Base-by-base conservation (phyloP, 2,329 filamentous ascomycete species). In the Colletotrichum eleusines region DNA sequence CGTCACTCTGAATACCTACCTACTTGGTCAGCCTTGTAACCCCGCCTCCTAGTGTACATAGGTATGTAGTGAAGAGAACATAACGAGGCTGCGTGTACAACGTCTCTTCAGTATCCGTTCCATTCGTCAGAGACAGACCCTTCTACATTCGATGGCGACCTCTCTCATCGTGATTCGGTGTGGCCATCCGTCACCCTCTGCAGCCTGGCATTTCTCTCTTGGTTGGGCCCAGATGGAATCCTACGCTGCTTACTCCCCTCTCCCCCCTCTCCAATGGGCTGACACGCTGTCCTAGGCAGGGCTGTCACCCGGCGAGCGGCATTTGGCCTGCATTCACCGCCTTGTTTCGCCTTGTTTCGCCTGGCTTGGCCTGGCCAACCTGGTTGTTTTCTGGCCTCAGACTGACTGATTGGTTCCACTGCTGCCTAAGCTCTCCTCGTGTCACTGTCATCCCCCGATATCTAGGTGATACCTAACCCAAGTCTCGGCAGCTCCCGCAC, bases 401-500 rank as follows among this genome's bases (percentile, higher is more conserved):
- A 42, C n/a, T n/a, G 12, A 62, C 33, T 51, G 48, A 46, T 48
- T 68, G 50, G 51, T 53, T 6, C 26, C 20, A 14, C 48, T 20
- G 33, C 26, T 42, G 60, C 48, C 48, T 40, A 28, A 40, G 31
- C 28, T 42, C 33, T 42, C 20, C 59, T n/a, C n/a, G n/a, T n/a
- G n/a, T 18, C 53, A n/a, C 33, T 40, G 42, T 16, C 40, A 18
- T 40, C 6, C 12, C 33, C 18, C n/a, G n/a, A n/a, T n/a, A n/a
- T n/a, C n/a, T n/a, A n/a, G n/a, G n/a, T n/a, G 42, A 51, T 38
- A 20, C 50, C 46, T 61, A 7, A 40, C 23, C 18, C 54, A 12
- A n/a, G 50, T 48, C 31, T 66, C 55, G 68, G 64, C 23, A 33
- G 38, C 59, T 71, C 68, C 68, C 68, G 64, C 64, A 38, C 28